phyloP scores from a whole-genome alignment of 495 filamentous ascomycete genomes.

The Trichodelitschia bisporula region DNA sequence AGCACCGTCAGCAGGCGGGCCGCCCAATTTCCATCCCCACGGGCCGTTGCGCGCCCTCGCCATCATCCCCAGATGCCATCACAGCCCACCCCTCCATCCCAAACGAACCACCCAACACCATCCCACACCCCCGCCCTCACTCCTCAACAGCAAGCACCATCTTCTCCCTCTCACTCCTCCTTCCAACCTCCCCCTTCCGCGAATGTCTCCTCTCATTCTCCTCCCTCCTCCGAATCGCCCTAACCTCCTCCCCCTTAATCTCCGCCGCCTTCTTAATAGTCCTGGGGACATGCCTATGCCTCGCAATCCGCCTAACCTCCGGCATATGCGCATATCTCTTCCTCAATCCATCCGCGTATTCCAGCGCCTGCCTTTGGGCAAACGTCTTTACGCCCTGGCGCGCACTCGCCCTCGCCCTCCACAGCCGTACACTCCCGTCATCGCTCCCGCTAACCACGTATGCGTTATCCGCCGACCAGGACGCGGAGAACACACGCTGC shows the following conservation, averaged over 20 bases:
- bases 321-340: conserved; percentile 87
- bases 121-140: conserved; percentile 13
- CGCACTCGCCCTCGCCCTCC: conserved; percentile 71
- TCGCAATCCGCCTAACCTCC: conserved; percentile 69
- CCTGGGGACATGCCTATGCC: conserved; percentile 82
- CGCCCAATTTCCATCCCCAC: no score
- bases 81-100: no score
- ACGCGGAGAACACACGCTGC: conserved; percentile 78
- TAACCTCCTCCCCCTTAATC: conserved; percentile 82
- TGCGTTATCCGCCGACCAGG: conserved; percentile 68
- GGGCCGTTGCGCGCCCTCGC: no score
- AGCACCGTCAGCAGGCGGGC: no score
- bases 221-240: conserved; percentile 62
- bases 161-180: conserved; percentile 75
- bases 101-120: neutral
- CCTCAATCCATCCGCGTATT: conserved; percentile 71
- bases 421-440: conserved; percentile 83
- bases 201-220: conserved; percentile 89
- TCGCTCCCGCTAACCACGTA: conserved; percentile 73
- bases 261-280: conserved; percentile 90
- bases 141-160: conserved; percentile 61
- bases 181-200: conserved; percentile 46
- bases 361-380: conserved; percentile 59
- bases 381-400: conserved; percentile 68
- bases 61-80: no score